Base-by-base conservation (phyloP, 768 basidiomycete genomes). In the Mycena filopes region DNA sequence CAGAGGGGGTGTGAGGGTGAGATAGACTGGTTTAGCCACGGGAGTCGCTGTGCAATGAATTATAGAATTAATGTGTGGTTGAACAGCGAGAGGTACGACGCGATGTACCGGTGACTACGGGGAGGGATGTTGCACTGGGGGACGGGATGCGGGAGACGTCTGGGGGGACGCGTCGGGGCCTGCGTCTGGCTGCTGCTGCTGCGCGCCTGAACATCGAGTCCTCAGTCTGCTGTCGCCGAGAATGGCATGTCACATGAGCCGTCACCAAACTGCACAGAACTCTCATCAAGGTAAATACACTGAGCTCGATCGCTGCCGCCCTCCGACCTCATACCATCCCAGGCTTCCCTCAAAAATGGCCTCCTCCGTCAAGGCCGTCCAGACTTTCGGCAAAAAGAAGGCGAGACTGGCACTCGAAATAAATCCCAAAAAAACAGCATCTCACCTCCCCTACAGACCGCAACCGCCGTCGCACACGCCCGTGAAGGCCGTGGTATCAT, bases 351-450 rank as follows among this genome's bases (percentile, higher is more conserved):
- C 75, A 87, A 82, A n/a, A 81, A 94, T 93, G 92, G 87, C 79
- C 70, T 80, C 89, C 72, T 86, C 91, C 76, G 80, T 81, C 70
- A 94, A 94, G 84, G 95, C 96, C 84, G 97, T 99, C 72, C 97
- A 98, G 80, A 97, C 95, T 69, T 99, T 99, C 83, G 97, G 97
- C 82, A 99, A 99, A 94, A 99, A 99, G 91, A 98, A 98, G 93
- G 95, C 87, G 78, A 69, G 88, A 21, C n/a, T 20, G 4, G 16
- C 67, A 55, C 41, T 56, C 28, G 15, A 36, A 36, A 36, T 57
- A n/a, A 46, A 55, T 67, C 41, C 66, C 48, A 6, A 21, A 26
- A 41, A 43, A 55, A n/a, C 31, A 18, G 47, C 42, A 33, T 61
- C 42, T 57, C 36, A 55, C 50, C 58, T 45, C 20, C 40, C 54